Evolutionary conservation across 768 basidiomycete species (phyloP), one percentile per base, ranked within the genome.

Genomic region (Floccularia luteovirens): DNA sequence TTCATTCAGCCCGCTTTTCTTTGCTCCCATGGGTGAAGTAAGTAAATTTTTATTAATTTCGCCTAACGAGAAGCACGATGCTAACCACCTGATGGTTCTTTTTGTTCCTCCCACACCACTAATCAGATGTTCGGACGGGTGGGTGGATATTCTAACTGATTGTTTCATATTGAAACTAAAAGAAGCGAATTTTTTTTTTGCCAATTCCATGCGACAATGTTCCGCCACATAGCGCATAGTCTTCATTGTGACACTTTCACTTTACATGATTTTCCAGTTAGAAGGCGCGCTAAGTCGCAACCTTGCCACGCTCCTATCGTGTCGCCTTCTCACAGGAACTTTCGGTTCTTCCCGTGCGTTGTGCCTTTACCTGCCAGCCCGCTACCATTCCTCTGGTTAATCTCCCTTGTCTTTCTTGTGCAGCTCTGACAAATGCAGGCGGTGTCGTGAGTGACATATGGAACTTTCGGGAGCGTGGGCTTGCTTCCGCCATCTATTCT

Each of bases 51-150:
- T n/a, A 43, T 36, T 28, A 28, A 36, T 14, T 36, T 50, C 27
- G 21, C 33, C 41, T 40, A 36, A 30, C 17, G 44, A 36, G 36
- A 31, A 36, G n/a, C n/a, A n/a, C n/a, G n/a, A n/a, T n/a, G n/a
- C n/a, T n/a, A n/a, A n/a, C n/a, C n/a, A n/a, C n/a, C n/a, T n/a
- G n/a, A n/a, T n/a, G n/a, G n/a, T n/a, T n/a, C n/a, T n/a, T n/a
- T n/a, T n/a, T n/a, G n/a, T 45, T 28, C 17, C 33, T 42, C 24
- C 38, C 40, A 14, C 43, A n/a, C n/a, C n/a, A n/a, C n/a, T n/a
- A n/a, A n/a, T n/a, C n/a, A 74, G 69, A 70, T 72, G 60, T 70
- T 67, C 43, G 79, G 77, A 45, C 62, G 77, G 38, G 77, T 75
- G 47, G 52, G 62, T 53, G 27, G 10, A 17, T 20, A 20, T 13